Base-by-base conservation (phyloP, 2,329 filamentous ascomycete genomes). In the Drechslerella coelobrocha region DNA sequence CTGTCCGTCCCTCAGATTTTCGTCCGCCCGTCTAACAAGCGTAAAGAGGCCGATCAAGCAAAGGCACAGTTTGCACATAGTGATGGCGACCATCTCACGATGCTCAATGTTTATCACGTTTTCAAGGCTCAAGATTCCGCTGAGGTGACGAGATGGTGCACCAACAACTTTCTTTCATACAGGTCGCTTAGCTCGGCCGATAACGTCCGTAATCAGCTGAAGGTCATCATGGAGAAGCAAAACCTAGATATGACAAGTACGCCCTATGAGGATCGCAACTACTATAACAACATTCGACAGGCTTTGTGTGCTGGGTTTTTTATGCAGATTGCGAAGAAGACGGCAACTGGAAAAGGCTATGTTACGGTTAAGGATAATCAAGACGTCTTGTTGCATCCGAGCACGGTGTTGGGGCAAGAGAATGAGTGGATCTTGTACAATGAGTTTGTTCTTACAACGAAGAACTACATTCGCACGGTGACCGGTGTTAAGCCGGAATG, bases 341-440 rank as follows among this genome's bases (percentile, higher is more conserved):
- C 97, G 77, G 86, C 86, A 55, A 88, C 86, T 27, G 90, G 90
- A 77, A 97, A 97, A 83, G 86, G 90, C 43, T 99, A 99, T 81
- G 87, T 88, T 73, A 99, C 94, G 1, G 89, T 99, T 78, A 99
- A 97, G 82, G 95, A 99, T 78, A 90, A 97, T 77, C 93, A 97
- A 69, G 89, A 86, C 50, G 94, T 99, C 48, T 84, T 97, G 75
- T 84, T 99, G 69, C 94, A 99, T 80, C 94, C 94, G 1, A 94
- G 90, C 74, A 97, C 92, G 0, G 92, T 96, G 29, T 83, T 99
- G 21, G 86, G 87, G 54, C 88, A 91, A 66, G 92, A 97, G 68
- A 91, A 88, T 75, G 94, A 99, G 75, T 99, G 94, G 94, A 91
- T 99, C 24, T 82, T 99, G 24, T 99, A 99, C 81, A 96, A 97